A percentile compares a stretch with the other conserved stretches of the same genome.
Conservation (phyloP, 345 rosid species). For the Crucihimalaya himalaica region DNA sequence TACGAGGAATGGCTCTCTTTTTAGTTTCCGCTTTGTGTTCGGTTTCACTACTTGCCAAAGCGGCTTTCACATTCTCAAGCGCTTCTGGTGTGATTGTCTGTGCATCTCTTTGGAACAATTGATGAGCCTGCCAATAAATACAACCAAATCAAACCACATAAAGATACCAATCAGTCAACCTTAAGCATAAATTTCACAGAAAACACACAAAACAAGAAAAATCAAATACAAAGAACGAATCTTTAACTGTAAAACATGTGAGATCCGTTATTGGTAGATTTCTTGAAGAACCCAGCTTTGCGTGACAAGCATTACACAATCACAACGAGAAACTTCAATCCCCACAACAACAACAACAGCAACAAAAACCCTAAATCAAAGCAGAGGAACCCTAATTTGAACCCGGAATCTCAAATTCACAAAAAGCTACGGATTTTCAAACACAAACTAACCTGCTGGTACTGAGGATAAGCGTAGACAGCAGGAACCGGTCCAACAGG, state of each 20-base stretch:
- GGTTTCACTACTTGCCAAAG: no score
- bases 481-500: slow-evolving; percentile 55
- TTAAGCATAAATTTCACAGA: not conserved
- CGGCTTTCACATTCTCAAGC: no score
- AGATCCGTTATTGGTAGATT: slow-evolving; percentile 2
- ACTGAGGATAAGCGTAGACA: slow-evolving; percentile 75
- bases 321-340: not conserved
- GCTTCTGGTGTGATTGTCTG: no score
- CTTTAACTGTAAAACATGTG: slow-evolving; percentile 20
- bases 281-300: slow-evolving; percentile 1
- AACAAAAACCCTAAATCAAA: not conserved
- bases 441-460: slow-evolving; percentile 60
- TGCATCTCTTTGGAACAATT: no score
- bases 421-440: not conserved
- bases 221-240: not conserved
- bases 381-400: slow-evolving; percentile 29
- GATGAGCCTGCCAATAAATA: no score
- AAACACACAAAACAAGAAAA: not conserved
- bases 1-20: slow-evolving; percentile 92
- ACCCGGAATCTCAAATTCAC: not conserved
- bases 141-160: no score
- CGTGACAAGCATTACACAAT: not conserved
- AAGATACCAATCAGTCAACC: not conserved
- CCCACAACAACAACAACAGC: slow-evolving; percentile 4
- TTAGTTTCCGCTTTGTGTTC: slow-evolving; percentile 63